phyloP scores from a whole-genome alignment of 2,329 filamentous ascomycete genomes.

The Zasmidium angulare region DNA sequence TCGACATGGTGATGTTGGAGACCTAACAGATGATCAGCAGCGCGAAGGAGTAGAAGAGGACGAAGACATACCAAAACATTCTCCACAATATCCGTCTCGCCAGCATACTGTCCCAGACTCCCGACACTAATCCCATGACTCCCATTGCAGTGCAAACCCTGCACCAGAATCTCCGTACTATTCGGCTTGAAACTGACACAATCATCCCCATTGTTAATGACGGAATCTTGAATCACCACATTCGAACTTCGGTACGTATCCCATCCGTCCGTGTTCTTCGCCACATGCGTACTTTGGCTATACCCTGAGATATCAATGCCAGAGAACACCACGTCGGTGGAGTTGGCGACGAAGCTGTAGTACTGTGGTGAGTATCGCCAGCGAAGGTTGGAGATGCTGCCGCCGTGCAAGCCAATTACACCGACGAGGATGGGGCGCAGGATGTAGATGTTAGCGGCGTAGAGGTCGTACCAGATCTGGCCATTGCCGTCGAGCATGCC shows the following conservation, averaged over 20 bases:
- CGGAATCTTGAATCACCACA: constrained; percentile 66
- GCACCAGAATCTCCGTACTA: constrained; percentile 66
- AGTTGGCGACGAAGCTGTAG: constrained; percentile 67
- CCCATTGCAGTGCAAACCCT: constrained; percentile 66
- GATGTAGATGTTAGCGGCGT: constrained; percentile 57
- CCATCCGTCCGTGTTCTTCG: constrained; percentile 59
- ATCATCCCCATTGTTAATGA: constrained; percentile 66
- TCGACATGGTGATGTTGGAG: constrained; percentile 40
- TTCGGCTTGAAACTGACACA: constrained; percentile 76
- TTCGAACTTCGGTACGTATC: constrained; percentile 61
- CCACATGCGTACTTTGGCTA: constrained; percentile 53
- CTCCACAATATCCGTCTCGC: constrained; percentile 65
- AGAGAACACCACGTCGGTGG: constrained; percentile 62
- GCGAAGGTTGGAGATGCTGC: constrained; percentile 59
- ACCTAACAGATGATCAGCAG: constrained; percentile 52
- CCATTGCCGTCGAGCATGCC: constrained; percentile 65
- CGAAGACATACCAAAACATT: constrained; percentile 58
- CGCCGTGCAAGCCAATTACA: constrained; percentile 57
- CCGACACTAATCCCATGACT: constrained; percentile 74
- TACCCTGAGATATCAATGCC: constrained; percentile 61
- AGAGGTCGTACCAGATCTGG: constrained; percentile 65
- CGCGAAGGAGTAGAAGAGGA: constrained; percentile 11
- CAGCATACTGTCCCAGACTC: constrained; percentile 66
- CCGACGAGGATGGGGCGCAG: constrained; percentile 61
- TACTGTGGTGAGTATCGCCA: constrained; percentile 62